phyloP scores from a whole-genome alignment of 139 green algal species.

The Haematococcus sp. region DNA sequence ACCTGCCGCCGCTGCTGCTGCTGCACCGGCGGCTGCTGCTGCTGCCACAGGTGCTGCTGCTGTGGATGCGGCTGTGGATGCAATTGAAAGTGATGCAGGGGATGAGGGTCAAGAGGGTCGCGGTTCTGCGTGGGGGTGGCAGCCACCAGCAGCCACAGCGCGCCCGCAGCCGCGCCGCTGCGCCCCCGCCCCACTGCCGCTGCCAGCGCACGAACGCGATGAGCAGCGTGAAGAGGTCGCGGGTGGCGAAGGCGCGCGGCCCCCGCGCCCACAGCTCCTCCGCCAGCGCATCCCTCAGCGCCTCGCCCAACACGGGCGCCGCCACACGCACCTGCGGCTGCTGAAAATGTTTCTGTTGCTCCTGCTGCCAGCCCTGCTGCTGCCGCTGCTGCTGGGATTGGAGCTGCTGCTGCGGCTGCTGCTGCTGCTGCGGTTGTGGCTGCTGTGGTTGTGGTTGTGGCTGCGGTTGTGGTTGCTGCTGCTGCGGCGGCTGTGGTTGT shows the following conservation, averaged over 20 bases:
- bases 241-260: not conserved
- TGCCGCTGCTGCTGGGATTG: too few species aligned
- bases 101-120: not conserved
- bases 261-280: slow-evolving; percentile 5
- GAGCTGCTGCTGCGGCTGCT: too few species aligned
- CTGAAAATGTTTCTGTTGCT: too few species aligned
- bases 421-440: too few species aligned
- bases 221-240: slow-evolving; percentile 3
- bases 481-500: not conserved
- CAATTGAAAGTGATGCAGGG: not conserved
- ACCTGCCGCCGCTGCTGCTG: not conserved
- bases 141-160: not conserved
- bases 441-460: too few species aligned
- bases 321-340: not conserved
- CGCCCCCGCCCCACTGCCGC: not conserved
- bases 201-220: not conserved
- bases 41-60: slow-evolving; percentile 8
- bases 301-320: not conserved
- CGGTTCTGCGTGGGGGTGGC: not conserved
- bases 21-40: not conserved
- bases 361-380: too few species aligned
- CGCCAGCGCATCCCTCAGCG: not conserved
- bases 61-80: not conserved
- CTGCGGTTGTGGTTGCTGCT: not conserved
- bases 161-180: not conserved